Evolutionary conservation across 176 grass and related monocot genomes (phyloP).

Genomic region (Canna indica): DNA sequence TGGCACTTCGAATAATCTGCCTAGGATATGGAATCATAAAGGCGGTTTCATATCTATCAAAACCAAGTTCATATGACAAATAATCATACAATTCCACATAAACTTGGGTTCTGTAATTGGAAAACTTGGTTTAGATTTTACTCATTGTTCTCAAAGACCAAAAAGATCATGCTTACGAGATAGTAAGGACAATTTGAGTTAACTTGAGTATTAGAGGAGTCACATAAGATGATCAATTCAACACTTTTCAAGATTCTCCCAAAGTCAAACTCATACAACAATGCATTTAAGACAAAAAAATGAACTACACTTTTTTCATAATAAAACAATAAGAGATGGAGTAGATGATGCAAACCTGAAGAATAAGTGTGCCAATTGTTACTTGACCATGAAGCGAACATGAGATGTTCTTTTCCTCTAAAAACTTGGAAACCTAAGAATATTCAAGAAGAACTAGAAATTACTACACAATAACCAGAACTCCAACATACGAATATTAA

Average conservation of each 20-base stretch:
- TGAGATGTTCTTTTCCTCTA: slow-evolving; percentile 72
- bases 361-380: slow-evolving; percentile 51
- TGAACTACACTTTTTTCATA: too few species aligned
- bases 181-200: not conserved
- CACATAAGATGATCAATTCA: not conserved
- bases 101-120: not conserved
- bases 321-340: not conserved
- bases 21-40: not conserved
- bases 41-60: not conserved
- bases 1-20: not conserved
- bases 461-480: not conserved
- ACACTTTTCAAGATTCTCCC: not conserved
- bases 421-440: slow-evolving; percentile 82
- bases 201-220: not conserved
- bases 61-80: too few species aligned
- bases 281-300: not conserved
- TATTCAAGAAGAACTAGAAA: slow-evolving; percentile 11
- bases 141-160: not conserved
- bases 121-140: not conserved
- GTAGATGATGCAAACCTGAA: slow-evolving; percentile 8
- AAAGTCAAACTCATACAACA: not conserved
- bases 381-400: slow-evolving; percentile 97
- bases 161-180: not conserved
- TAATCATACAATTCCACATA: too few species aligned
- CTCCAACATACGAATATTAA: slow-evolving; percentile 7